Evolutionary conservation across 129 eudicot species (phyloP), one percentile per base, ranked within the genome.

Genomic region (Apium graveolens): DNA sequence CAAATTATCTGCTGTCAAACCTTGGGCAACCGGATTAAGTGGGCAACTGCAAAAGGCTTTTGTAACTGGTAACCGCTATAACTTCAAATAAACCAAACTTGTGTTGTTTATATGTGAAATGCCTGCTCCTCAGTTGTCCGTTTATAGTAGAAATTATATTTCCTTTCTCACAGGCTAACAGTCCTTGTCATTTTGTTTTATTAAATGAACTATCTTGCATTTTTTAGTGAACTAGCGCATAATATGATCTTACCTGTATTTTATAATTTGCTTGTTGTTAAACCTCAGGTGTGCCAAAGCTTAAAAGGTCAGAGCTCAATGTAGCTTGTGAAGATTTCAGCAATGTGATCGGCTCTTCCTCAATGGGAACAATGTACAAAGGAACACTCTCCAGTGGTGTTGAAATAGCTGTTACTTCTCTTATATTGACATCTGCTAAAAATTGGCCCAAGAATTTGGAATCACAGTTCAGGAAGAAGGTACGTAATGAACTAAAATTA

Each of bases 291-390:
- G 93, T 95, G 37, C 96, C 94, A 44, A 91, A 91, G 84, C 87
- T 95, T 62, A 95, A 87, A 73, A 90, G 98, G 82, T 88, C 90
- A 11, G 98, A 95, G 78, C 96, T 95, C 49, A 92, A 88, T 79
- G 85, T 91, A 46, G 98, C 98, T 80, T 95, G 98, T 91, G 98
- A 95, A 95, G 98, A 90, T 82, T 95, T 95, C 78, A 95, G 98
- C 84, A 95, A 95, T 68, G 98, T 95, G 44, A 90, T 95, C 20
- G 97, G 97, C 48, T 82, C 94, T n/a, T 82, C 90, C 41, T 81
- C 97, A 21, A 76, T 82, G n/a, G 91, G 98, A 32, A 90, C 96
- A 20, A 78, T 95, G 70, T 95, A 95, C 71, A 95, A 95, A 86
- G 98, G 98, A 62, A 95, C 98, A 44, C 82, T 95, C 57, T 95